Base-by-base conservation (phyloP, 305 asterid genomes). In the Fraxinus nigra region DNA sequence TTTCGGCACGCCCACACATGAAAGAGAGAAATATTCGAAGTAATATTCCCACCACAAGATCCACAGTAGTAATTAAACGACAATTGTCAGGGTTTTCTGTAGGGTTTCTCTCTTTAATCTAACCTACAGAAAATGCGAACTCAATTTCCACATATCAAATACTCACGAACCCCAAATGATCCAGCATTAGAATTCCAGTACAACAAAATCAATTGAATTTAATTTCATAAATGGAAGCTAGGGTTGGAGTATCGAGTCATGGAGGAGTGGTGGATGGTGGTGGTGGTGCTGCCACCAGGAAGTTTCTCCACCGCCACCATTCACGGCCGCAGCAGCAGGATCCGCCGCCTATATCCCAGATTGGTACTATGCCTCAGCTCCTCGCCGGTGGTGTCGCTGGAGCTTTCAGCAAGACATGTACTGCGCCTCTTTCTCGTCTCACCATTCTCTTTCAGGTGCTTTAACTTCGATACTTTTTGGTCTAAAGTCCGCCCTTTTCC, bases 331-430 rank as follows among this genome's bases (percentile, higher is more conserved):
- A 84, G 30, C 81, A 78, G 83, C 89, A 78, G 79, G 87, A 78
- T 74, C 90, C 85, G 82, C 88, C 87, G 85, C 91, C 88, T 54
- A 78, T 87, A 32, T 80, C 97, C 20, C 98, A 96, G 87, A 89
- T 92, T 77, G 99, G 98, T 5, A 90, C 98, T 24, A 92, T 93
- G 38, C 94, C 94, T 79, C 99, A 96, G 89, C 98, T 94, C 59
- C 92, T 97, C 78, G 98, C 98, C 43, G 98, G 99, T 61, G 99
- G 99, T 20, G 84, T 97, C 30, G 99, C 99, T 67, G 99, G 99
- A 72, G 99, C 99, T 84, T 97, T 97, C 85, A 90, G 98, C 88
- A 97, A 97, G 87, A 97, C 99, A 4, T 97, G 98, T 83, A 96
- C 99, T 74, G 99, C 99, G 76, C 99, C 99, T 75, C 89, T 96